phyloP scores from a whole-genome alignment of 176 grass and related monocot species.

The Avena sativa region DNA sequence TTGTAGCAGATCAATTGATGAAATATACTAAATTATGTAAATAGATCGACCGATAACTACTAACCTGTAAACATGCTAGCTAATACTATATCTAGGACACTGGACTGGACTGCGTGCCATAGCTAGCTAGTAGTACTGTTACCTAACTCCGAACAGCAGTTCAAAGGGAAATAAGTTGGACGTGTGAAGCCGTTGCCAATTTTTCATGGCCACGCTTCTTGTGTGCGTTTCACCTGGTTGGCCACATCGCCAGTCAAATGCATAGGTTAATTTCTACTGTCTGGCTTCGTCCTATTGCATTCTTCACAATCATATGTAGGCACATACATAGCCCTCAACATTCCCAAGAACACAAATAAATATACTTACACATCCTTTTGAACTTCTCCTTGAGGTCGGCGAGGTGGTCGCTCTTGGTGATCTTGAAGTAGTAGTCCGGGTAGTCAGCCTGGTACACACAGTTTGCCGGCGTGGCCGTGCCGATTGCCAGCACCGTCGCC shows the following conservation, averaged over 20 bases:
- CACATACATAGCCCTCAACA: too few relatives aligned
- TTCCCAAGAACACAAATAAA: too few relatives aligned
- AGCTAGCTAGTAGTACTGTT: too few relatives aligned
- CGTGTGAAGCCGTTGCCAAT: neutral
- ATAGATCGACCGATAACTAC: neutral
- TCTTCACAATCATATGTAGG: neutral
- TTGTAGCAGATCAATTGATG: too few relatives aligned
- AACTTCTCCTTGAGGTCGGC: conserved; percentile 98
- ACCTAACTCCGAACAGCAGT: neutral
- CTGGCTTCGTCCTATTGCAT: neutral
- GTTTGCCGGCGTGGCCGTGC: conserved; percentile 83
- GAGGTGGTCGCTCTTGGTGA: conserved; percentile 94
- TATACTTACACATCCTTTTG: conserved; percentile 63
- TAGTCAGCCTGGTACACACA: conserved; percentile 88
- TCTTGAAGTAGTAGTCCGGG: conserved; percentile 93
- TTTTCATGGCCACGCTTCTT: conserved; percentile 22
- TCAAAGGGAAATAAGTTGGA: neutral
- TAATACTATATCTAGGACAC: too few relatives aligned
- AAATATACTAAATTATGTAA: neutral
- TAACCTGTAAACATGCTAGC: neutral
- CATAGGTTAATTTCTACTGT: neutral
- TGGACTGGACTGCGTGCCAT: too few relatives aligned
- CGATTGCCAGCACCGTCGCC: conserved; percentile 82
- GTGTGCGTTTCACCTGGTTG: neutral
- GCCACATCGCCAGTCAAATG: neutral